phyloP scores from a whole-genome alignment of 208 protist species.

The Leishmania gerbilli region DNA sequence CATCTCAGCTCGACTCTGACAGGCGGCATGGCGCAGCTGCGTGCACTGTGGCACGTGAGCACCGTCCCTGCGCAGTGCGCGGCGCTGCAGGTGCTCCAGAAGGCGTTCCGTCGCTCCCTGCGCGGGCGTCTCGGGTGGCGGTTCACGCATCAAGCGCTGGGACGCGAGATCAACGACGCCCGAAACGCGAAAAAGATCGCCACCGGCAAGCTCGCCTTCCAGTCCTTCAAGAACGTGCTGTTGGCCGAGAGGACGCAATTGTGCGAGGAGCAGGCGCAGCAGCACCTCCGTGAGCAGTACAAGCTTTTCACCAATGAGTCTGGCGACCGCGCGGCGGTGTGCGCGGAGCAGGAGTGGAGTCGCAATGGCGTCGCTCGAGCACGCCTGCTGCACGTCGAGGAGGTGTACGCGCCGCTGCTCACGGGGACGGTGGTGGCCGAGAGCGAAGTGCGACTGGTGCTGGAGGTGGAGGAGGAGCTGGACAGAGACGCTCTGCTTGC shows the following conservation, averaged over 20 bases:
- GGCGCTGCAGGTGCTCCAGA: conserved; percentile 54
- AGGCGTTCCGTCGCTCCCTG: conserved; percentile 39
- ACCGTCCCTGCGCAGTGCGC: conserved; percentile 4
- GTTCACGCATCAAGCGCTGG: conserved; percentile 48
- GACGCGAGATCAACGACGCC: conserved; percentile 45
- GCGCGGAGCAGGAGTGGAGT: conserved; percentile 41
- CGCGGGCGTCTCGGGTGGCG: conserved; percentile 60
- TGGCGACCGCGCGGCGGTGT: conserved; percentile 35
- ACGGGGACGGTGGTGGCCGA: background rate
- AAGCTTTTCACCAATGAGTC: conserved; percentile 36
- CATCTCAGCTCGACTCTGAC: background rate
- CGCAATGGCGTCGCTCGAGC: conserved; percentile 12
- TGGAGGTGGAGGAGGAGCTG: conserved; percentile 38
- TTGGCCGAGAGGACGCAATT: conserved; percentile 37
- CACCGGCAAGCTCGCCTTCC: conserved; percentile 28
- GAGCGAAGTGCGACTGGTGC: conserved; percentile 9
- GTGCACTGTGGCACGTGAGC: conserved; percentile 27
- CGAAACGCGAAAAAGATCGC: conserved; percentile 48
- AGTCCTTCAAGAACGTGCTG: conserved; percentile 41
- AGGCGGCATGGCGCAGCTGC: conserved; percentile 2
- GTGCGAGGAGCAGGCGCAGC: conserved; percentile 34
- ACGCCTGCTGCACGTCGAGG: conserved; percentile 13
- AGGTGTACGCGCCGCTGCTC: conserved; percentile 13
- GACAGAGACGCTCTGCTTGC: conserved; percentile 11
- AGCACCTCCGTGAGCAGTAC: conserved; percentile 29